phyloP scores from a whole-genome alignment of 2,329 filamentous ascomycete species.

The Pseudogymnoascus verrucosus region DNA sequence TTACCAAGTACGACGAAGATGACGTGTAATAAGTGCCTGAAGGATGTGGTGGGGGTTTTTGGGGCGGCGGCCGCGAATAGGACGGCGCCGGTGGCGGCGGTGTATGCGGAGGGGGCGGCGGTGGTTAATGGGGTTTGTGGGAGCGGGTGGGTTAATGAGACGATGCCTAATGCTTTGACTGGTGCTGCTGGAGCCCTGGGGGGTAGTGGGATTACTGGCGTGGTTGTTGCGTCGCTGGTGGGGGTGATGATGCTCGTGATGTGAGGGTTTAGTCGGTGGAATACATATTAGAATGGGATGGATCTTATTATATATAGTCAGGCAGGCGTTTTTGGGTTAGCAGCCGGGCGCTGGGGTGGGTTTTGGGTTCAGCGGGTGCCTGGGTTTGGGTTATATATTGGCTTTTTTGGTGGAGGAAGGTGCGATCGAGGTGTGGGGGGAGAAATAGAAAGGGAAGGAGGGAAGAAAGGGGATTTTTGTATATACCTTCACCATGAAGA shows the following conservation, averaged over 20 bases:
- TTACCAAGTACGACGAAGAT: slow-evolving; percentile 62
- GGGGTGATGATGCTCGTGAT: neutral
- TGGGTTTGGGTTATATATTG: neutral
- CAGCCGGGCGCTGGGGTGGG: neutral
- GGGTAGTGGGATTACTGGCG: neutral
- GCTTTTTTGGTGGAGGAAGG: too few species aligned
- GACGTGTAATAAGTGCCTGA: slow-evolving; percentile 67
- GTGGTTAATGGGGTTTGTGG: slow-evolving; percentile 64
- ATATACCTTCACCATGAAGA: neutral
- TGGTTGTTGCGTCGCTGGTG: neutral
- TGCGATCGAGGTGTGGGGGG: neutral
- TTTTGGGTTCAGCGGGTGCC: neutral
- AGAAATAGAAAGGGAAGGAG: too few species aligned
- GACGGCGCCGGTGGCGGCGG: slow-evolving; percentile 56
- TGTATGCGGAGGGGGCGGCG: slow-evolving; percentile 63
- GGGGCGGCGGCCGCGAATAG: slow-evolving; percentile 59
- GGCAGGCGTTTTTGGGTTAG: neutral
- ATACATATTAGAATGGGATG: neutral
- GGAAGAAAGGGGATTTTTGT: neutral
- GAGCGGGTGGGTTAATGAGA: slow-evolving; percentile 47
- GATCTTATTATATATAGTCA: neutral
- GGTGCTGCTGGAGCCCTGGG: neutral
- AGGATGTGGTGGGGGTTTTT: slow-evolving; percentile 76
- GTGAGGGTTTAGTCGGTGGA: neutral
- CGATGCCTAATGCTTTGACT: slow-evolving; percentile 34